A percentile compares a stretch with the other conserved stretches of the same genome.
These are phyloP conservation scores for Eragrostis nindensis DNA, from an alignment of 176 grass and related monocot genomes.

Conservation along the genomic window DNA sequence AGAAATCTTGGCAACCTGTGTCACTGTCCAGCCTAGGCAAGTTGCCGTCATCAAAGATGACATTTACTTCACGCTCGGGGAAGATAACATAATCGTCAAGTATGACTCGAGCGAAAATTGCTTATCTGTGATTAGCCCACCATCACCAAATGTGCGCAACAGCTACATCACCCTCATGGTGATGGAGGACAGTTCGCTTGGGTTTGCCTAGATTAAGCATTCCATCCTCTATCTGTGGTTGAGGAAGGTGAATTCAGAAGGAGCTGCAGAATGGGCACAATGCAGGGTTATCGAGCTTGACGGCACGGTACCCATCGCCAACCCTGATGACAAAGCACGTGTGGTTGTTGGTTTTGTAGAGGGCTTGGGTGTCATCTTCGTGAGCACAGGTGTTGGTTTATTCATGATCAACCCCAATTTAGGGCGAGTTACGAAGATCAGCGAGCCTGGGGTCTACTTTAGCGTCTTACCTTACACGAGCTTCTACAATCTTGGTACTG, in stretches of 20 bases:
- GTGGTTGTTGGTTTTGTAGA: constrained; percentile 13
- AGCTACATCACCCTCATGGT: background rate
- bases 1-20: too few relatives aligned
- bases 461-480: background rate
- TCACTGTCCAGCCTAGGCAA: too few relatives aligned
- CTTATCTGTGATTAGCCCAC: background rate
- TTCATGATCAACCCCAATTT: background rate
- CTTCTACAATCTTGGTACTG: background rate
- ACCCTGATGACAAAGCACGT: background rate
- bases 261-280: background rate
- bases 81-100: background rate
- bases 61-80: too few relatives aligned
- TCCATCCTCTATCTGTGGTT: background rate
- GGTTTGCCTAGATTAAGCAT: background rate
- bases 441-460: background rate
- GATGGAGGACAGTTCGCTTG: background rate
- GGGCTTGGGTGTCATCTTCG: background rate
- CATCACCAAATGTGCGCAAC: too few relatives aligned
- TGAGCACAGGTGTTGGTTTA: too few relatives aligned
- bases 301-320: background rate
- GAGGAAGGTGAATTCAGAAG: background rate
- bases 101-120: background rate
- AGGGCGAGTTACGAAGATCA: background rate
- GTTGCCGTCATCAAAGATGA: too few relatives aligned
- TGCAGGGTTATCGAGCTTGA: background rate